Base-by-base conservation (phyloP, 306 rosid species). In the Corylus heterophylla region DNA sequence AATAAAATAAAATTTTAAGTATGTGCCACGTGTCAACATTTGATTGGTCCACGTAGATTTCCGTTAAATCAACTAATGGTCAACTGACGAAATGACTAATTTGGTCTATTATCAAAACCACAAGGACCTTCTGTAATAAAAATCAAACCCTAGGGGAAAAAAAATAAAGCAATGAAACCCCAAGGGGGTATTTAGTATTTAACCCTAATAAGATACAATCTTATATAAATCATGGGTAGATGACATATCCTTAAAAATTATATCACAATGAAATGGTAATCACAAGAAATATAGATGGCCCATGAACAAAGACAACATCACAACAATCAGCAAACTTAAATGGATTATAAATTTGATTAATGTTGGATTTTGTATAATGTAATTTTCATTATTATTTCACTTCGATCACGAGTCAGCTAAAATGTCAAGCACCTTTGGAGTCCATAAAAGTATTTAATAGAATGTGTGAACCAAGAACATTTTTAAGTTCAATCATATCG, bases 261-360 rank as follows among this genome's bases (percentile, higher is more conserved):
- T 31, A 63, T 63, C 69, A 63, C 16, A 31, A 63, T 63, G 45
- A 31, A 63, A 31, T 63, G 69, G 45, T 13, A 14, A 35, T 63
- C 45, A 31, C 45, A 63, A 20, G 35, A 58, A 9, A 58, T 13
- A 58, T 58, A 58, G 31, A 58, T 58, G 35, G n/a, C 69, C 16
- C 12, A 14, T 31, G 69, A 31, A 63, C 31, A 63, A 63, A 9
- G 2, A 14, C 68, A 55, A 68, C n/a, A 22, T 72, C 71, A 75
- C 66, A 68, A 20, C 66, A 39, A 50, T 80, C 37, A 37, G 63
- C 76, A 79, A 54, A 68, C 59, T 62, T 77, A 87, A 64, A 82
- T 66, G n/a, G 50, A 79, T 31, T 37, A 69, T 56, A 10, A 18
- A 48, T 69, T 73, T 61, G 71, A 84, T 62, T 80, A 56, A 10